Conservation (phyloP, 2,329 filamentous ascomycete genomes). For the Epicoccum sorghinum region DNA sequence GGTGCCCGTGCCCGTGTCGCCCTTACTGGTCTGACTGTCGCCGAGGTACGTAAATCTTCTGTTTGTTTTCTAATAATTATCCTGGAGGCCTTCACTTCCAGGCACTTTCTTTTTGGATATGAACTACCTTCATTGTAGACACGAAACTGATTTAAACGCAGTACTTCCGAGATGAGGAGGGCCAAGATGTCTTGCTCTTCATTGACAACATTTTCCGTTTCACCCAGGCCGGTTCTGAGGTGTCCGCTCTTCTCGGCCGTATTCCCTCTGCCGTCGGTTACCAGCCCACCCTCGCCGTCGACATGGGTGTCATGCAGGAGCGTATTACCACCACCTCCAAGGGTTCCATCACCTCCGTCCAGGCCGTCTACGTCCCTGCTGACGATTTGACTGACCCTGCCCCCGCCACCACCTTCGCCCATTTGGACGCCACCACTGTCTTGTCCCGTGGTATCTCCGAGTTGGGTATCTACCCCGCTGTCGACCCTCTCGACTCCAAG, state of each 20-base stretch:
- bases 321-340: conserved; percentile 99
- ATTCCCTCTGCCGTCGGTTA: conserved; percentile 99
- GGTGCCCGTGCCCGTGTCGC: conserved; percentile 99
- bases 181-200: conserved; percentile 98
- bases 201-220: conserved; percentile 99
- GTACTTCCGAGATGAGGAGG: conserved; percentile 80
- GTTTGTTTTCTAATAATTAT: background rate
- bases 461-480: conserved; percentile 99
- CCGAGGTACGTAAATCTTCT: background rate
- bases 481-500: conserved; percentile 99
- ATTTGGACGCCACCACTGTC: conserved; percentile 99
- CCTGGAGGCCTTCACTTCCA: background rate
- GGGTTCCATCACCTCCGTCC: conserved; percentile 99
- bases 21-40: conserved; percentile 71
- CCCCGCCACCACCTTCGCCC: conserved; percentile 98
- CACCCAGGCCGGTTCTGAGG: conserved; percentile 99
- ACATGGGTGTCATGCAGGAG: conserved; percentile 75
- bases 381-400: conserved; percentile 99
- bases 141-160: conserved; percentile 45
- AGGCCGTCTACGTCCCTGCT: conserved; percentile 99
- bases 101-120: background rate
- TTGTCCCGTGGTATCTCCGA: conserved; percentile 99
- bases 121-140: background rate
- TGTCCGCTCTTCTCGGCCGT: conserved; percentile 98
- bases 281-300: conserved; percentile 55